Base-by-base conservation (phyloP, 495 filamentous ascomycete genomes). In the Diplogelasinospora grovesii region DNA sequence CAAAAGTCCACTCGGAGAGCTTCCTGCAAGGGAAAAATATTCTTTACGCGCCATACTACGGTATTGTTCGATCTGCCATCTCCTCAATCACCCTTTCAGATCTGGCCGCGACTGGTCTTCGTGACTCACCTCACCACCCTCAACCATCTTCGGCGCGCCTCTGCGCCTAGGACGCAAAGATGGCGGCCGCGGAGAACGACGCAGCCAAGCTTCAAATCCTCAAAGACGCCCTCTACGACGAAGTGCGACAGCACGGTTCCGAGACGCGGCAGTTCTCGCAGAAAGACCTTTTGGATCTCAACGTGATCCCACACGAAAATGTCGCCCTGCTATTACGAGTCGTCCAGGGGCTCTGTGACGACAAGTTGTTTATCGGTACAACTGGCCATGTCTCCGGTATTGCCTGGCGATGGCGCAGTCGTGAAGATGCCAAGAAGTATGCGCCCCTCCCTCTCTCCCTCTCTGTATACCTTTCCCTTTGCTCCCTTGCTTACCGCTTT, bases 391-490 rank as follows among this genome's bases (percentile, higher is more conserved):
- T n/a, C n/a, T 70, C 70, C 29, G 70, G 57, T 19, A 51, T 84
- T 19, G 76, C 73, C 41, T 89, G 83, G 83, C 71, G 71, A 57
- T 62, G 81, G 40, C 77, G 83, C 38, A 73, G 74, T 27, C 65
- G 69, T 35, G 80, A 80, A 43, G 82, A 86, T 55, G 83, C 83
- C 36, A 74, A 78, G 53, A 85, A 83, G 81, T 86, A 69, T 35
- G 71, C 50, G n/a, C 11, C 22, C 14, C 13, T 11, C 5, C 4
- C 23, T 9, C 27, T 8, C 13, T 8, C n/a, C n/a, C n/a, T n/a
- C n/a, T n/a, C n/a, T n/a, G n/a, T n/a, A n/a, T n/a, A n/a, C n/a
- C n/a, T n/a, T n/a, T n/a, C n/a, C n/a, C n/a, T n/a, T n/a, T n/a
- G n/a, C n/a, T n/a, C n/a, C n/a, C n/a, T n/a, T n/a, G n/a, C n/a